A percentile compares a stretch with the other conserved stretches of the same genome.
Evolutionary conservation across 2,329 filamentous ascomycete genomes (phyloP).

Genomic region (Paraconiothyrium brasiliense): DNA sequence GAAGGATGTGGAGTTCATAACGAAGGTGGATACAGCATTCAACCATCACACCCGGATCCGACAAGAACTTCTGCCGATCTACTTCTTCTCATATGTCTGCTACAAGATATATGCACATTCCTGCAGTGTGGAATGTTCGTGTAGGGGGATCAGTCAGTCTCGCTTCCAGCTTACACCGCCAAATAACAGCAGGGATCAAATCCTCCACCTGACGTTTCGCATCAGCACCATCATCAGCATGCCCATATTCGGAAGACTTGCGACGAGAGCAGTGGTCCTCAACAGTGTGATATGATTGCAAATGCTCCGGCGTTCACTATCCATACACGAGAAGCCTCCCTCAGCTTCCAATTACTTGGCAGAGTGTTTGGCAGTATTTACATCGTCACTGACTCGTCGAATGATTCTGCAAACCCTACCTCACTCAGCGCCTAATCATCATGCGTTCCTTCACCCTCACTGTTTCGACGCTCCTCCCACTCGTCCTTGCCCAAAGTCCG

Average conservation of each 20-base stretch:
- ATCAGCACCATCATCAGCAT: slow-evolving; percentile 1
- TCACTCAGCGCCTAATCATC: neutral
- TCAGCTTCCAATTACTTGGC: neutral
- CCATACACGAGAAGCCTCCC: neutral
- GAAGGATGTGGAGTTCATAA: too few relatives aligned
- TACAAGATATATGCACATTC: neutral
- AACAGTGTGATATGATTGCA: neutral
- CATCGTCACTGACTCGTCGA: neutral
- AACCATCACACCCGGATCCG: neutral
- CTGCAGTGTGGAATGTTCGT: neutral
- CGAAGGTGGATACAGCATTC: too few relatives aligned
- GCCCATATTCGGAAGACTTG: neutral
- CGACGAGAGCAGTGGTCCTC: neutral
- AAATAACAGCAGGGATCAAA: neutral
- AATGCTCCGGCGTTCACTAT: neutral
- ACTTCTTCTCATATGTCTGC: neutral
- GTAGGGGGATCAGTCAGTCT: neutral
- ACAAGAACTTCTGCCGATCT: neutral
- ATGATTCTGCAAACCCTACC: neutral
- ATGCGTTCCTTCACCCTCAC: neutral
- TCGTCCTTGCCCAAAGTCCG: slow-evolving; percentile 19
- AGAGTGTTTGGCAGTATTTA: neutral
- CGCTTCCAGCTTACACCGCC: neutral
- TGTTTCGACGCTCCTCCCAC: neutral
- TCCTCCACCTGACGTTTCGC: neutral